Evolutionary conservation across 495 filamentous ascomycete genomes (phyloP), one percentile per base, ranked within the genome.

Genomic region (Penicillium paradoxum): DNA sequence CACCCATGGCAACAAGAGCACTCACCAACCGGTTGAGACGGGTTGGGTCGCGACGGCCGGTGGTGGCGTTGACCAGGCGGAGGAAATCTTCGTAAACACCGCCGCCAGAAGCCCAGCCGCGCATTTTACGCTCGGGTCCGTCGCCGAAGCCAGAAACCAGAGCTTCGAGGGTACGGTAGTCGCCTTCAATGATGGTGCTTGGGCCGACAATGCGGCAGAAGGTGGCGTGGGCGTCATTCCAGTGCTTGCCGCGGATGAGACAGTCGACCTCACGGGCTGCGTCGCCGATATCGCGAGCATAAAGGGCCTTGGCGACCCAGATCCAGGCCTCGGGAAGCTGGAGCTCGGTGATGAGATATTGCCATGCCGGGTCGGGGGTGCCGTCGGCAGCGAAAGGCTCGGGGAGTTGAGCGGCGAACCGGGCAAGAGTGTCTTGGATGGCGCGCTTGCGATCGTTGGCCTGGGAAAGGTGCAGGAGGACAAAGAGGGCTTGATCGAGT

Each of bases 11-110:
- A 3, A 81, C 79, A 33, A 95, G 72, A 14, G 84, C 80, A 42
- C 79, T 76, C 10, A 85, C 71, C 46, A 96, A 67, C 45, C 82
- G 74, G 29, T 75, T 75, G 18, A 88, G 63, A 10, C 83, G 67
- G 47, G 64, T 66, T 27, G 68, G 50, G 41, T 75, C 73, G 11
- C 58, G 66, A 46, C 66, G 55, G 64, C 70, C 53, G 32, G 56
- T 64, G 51, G 70, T 57, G 14, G 69, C 64, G 24, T 73, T 65
- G 8, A 70, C 63, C 19, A 93, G 71, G 29, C 82, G 76, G 18
- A 95, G 74, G 68, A 86, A 97, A 50, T 92, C 86, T 42, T 85
- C 80, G 58, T 96, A 97, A 15, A 97, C 80, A 45, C 83, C 80
- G 10, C 90, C 92, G 13, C 89, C 91, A 18, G 77, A 68, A 22